A percentile compares a stretch with the other conserved stretches of the same genome.
Conservation (phyloP, 1,284 basidiomycete species). For the Rhodotorula sp. region DNA sequence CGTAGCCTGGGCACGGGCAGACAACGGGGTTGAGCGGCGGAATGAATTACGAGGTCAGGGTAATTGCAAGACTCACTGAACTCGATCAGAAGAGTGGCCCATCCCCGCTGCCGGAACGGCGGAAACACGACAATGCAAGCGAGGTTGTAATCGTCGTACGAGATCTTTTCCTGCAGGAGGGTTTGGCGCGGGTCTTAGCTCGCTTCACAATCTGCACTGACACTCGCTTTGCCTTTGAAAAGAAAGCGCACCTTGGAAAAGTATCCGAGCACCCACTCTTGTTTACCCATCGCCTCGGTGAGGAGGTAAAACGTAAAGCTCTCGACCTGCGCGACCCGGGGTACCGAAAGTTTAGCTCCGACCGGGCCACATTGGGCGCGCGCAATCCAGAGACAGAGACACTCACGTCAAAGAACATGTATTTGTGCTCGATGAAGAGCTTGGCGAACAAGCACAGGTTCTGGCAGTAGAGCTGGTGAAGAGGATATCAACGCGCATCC, state of each 20-base stretch:
- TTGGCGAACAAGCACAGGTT: constrained; percentile 95
- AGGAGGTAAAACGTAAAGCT: constrained; percentile 82
- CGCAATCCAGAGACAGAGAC: neutral
- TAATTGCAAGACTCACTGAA: constrained; percentile 67
- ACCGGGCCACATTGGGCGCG: no score
- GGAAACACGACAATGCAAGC: constrained; percentile 96
- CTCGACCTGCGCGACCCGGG: constrained; percentile 19
- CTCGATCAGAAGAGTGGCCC: constrained; percentile 95
- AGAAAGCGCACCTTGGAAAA: constrained; percentile 75
- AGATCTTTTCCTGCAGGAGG: constrained; percentile 77
- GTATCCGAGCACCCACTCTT: constrained; percentile 84
- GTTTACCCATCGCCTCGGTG: constrained; percentile 76
- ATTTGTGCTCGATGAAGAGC: constrained; percentile 98
- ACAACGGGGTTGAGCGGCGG: neutral
- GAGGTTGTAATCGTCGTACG: constrained; percentile 95
- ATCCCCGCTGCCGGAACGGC: constrained; percentile 85
- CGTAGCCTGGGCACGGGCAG: constrained; percentile 65
- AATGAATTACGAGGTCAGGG: no score
- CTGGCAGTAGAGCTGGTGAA: constrained; percentile 81
- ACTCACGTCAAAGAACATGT: constrained; percentile 81
- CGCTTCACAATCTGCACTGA: neutral
- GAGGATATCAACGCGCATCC: neutral
- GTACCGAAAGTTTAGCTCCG: neutral
- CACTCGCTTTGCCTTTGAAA: neutral
- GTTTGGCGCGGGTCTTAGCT: neutral